Conservation (phyloP, 306 rosid genomes). For the Cicer chorassanicum region DNA sequence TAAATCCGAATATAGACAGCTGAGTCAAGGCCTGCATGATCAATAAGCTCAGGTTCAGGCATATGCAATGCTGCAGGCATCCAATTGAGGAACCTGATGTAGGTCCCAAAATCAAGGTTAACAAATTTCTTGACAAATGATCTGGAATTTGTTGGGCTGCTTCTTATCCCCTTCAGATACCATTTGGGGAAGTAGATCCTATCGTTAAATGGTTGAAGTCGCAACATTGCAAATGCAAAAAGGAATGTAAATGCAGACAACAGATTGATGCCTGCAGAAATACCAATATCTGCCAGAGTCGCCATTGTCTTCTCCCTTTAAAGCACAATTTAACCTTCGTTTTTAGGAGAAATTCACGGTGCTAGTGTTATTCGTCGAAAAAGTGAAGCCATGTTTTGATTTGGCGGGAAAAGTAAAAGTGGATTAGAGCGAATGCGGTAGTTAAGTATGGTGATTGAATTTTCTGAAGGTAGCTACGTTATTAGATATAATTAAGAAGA, state of each 20-base stretch:
- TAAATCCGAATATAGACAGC: constrained; percentile 84
- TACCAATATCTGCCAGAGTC: constrained; percentile 59
- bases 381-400: constrained; percentile 6
- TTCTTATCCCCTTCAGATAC: constrained; percentile 88
- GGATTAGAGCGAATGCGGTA: background rate
- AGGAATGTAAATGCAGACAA: constrained; percentile 67
- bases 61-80: constrained; percentile 91
- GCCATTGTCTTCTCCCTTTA: constrained; percentile 64
- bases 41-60: constrained; percentile 92
- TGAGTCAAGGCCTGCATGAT: constrained; percentile 93
- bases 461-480: background rate
- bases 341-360: constrained; percentile 6
- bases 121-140: constrained; percentile 57
- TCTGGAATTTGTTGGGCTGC: constrained; percentile 64
- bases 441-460: constrained; percentile 6
- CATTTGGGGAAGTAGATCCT: constrained; percentile 94
- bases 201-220: constrained; percentile 87
- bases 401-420: constrained; percentile 8
- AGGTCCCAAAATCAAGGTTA: constrained; percentile 65
- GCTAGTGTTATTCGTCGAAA: background rate
- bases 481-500: background rate
- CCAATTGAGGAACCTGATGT: constrained; percentile 80
- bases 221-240: constrained; percentile 71
- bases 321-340: constrained; percentile 17
- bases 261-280: constrained; percentile 74